Evolutionary conservation across 768 basidiomycete species (phyloP), one percentile per base, ranked within the genome.

Genomic region (Agrocybe praecox): DNA sequence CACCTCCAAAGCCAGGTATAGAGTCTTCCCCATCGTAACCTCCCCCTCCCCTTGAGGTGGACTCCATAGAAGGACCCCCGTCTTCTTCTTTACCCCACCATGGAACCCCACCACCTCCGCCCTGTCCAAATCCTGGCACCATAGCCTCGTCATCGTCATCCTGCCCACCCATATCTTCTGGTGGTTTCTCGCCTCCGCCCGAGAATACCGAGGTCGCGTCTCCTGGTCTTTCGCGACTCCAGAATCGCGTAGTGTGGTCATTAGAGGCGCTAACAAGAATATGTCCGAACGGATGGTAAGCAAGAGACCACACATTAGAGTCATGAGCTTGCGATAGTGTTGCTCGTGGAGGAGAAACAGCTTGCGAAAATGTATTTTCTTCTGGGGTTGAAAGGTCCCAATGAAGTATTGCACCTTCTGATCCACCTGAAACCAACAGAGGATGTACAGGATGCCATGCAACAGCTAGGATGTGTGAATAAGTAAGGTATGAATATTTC

Each of bases 161-260:
- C 62, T 84, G 73, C 43, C 84, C 78, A 54, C 78, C 74, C 63
- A 72, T 71, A 65, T 86, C 88, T 63, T 88, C 89, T 0, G 90
- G 89, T 12, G 92, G 93, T 72, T 91, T 92, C 76, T 94, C 91
- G 15, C 90, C 92, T 6, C 89, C 90, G 8, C 85, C 88, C 0
- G 85, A 85, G 70, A 92, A 92, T 42, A 87, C 91, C 52, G 83
- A 85, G n/a, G 82, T 78, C 1, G 81, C 79, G 63, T 93, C 92
- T n/a, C 92, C 91, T 0, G 92, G 92, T 2, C 92, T 83, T 67
- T 94, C 92, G 64, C 96, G 85, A 47, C 89, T 88, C 96, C 97
- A 98, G 81, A 98, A 99, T n/a, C 96, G 85, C 6, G 96, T 97
- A 6, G 97, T 98, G 75, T 96, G 94, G 78, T 99, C 97, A 76